Base-by-base conservation (phyloP, 2,329 filamentous ascomycete genomes). In the Trichothecium sympodiale region DNA sequence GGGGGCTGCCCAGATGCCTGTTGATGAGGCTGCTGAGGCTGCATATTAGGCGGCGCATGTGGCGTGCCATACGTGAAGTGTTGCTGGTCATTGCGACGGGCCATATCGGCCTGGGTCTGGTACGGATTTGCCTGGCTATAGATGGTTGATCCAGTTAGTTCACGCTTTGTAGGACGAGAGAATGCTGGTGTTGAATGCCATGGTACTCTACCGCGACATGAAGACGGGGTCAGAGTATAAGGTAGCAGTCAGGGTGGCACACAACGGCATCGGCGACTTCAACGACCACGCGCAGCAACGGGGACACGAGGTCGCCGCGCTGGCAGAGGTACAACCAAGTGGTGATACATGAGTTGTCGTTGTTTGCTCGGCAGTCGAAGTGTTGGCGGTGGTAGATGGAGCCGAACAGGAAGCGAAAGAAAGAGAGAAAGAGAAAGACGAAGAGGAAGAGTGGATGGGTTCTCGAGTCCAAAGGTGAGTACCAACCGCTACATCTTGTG, bases 21-120 rank as follows among this genome's bases (percentile, higher is more conserved):
- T 42, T 64, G 59, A 37, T 60, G 57, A 43, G 57, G 55, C 42
- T 54, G 48, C 40, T 52, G 54, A 34, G 55, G 51, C 27, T 52
- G 45, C 52, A 62, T 57, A 43, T 56, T 57, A 34, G 58, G 55
- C 45, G 62, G 59, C 33, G 57, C 49, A 30, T 51, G 49, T 41
- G 53, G 56, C 27, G 26, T 4, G 4, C 29, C 18, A 36, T 64
- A 65, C 32, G 57, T 54, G 38, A 64, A 64, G 37, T 59, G 57
- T 43, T 39, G 40, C 43, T 40, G 38, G 8, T 64, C 61, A 46
- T 56, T 57, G 38, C 61, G 60, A 41, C 60, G 59, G 44, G 54
- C 59, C 66, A 73, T 65, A 43, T 72, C 67, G 46, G 60, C 52
- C 53, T 65, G 36, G n/a, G 26, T 20, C 20, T 34, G 67, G 47